A percentile compares a stretch with the other conserved stretches of the same genome.
phyloP scores from a whole-genome alignment of 805 yeast species.

The Zygosaccharomyces bisporus region DNA sequence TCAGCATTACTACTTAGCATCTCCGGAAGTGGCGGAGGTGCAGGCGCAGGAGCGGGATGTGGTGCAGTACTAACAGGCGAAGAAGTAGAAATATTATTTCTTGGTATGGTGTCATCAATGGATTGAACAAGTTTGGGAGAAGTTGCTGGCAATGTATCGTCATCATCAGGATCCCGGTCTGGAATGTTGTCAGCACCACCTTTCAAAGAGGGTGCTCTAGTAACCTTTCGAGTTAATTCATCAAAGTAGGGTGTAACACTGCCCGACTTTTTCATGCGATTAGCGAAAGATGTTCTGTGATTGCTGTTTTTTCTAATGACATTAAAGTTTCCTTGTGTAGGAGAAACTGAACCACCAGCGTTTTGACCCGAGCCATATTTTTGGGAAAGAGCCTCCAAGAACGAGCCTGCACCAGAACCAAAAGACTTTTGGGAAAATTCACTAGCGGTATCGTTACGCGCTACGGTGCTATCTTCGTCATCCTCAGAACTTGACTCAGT shows the following conservation, averaged over 20 bases:
- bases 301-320: slow-evolving; percentile 12
- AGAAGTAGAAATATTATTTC: slow-evolving; percentile 11
- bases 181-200: background rate
- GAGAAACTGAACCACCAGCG: slow-evolving; percentile 5
- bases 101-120: slow-evolving; percentile 26
- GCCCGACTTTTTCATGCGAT: slow-evolving; percentile 30
- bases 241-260: slow-evolving; percentile 25
- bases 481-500: slow-evolving; percentile 12
- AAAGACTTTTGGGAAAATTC: slow-evolving; percentile 9
- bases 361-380: slow-evolving; percentile 34
- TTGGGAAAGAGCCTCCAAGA: slow-evolving; percentile 32
- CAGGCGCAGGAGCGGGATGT: slow-evolving; percentile 14
- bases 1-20: background rate
- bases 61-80: slow-evolving; percentile 5
- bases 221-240: slow-evolving; percentile 26
- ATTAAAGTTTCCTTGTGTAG: background rate
- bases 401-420: slow-evolving; percentile 25
- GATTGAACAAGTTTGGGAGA: slow-evolving; percentile 22
- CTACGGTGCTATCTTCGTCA: slow-evolving; percentile 11
- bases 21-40: slow-evolving; percentile 17
- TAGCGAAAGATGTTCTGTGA: slow-evolving; percentile 28
- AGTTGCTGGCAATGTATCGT: slow-evolving; percentile 5
- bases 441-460: slow-evolving; percentile 8
- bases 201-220: slow-evolving; percentile 9
- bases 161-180: background rate